Percentiles rank a stretch among this genome's conserved stretches.
Conservation (phyloP, 352 stramenopile species). For the Pilasporangium apinafurcum region DNA sequence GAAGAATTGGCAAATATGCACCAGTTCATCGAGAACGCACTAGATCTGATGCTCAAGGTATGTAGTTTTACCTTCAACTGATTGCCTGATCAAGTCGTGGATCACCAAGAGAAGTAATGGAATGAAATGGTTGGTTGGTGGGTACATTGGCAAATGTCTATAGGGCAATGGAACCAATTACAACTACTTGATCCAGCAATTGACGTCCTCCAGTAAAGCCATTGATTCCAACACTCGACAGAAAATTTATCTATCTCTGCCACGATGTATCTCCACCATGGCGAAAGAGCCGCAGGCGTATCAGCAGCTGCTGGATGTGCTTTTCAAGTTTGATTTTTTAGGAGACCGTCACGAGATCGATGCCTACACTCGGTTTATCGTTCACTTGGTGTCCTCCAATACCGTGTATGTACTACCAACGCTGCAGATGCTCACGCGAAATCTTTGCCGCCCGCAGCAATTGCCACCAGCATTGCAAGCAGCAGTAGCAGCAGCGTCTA, state of each 20-base stretch:
- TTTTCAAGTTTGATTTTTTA: slow-evolving; percentile 81
- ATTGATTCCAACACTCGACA: slow-evolving; percentile 38
- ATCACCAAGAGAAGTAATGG: neutral
- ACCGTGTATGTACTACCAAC: slow-evolving; percentile 75
- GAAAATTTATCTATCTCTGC: slow-evolving; percentile 70
- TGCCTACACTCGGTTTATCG: slow-evolving; percentile 65
- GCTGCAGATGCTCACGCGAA: slow-evolving; percentile 81
- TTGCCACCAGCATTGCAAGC: slow-evolving; percentile 27
- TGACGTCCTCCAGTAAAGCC: slow-evolving; percentile 28
- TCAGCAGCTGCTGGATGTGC: slow-evolving; percentile 59
- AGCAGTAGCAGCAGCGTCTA: slow-evolving; percentile 1
- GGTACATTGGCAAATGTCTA: neutral
- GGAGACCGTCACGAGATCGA: slow-evolving; percentile 45
- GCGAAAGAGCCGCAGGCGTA: slow-evolving; percentile 66
- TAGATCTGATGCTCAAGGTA: slow-evolving; percentile 76
- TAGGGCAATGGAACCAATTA: slow-evolving; percentile 80
- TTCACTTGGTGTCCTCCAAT: slow-evolving; percentile 80
- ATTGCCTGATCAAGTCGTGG: neutral
- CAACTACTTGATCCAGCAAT: slow-evolving; percentile 63
- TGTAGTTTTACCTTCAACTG: neutral
- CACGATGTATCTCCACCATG: slow-evolving; percentile 70
- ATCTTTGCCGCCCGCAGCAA: slow-evolving; percentile 48
- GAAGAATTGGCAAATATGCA: slow-evolving; percentile 66
- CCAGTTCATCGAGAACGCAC: slow-evolving; percentile 80
- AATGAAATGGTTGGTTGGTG: neutral